A percentile compares a stretch with the other conserved stretches of the same genome.
Conservation (phyloP, 2,329 filamentous ascomycete genomes). For the Chaetomiaceae sp. region DNA sequence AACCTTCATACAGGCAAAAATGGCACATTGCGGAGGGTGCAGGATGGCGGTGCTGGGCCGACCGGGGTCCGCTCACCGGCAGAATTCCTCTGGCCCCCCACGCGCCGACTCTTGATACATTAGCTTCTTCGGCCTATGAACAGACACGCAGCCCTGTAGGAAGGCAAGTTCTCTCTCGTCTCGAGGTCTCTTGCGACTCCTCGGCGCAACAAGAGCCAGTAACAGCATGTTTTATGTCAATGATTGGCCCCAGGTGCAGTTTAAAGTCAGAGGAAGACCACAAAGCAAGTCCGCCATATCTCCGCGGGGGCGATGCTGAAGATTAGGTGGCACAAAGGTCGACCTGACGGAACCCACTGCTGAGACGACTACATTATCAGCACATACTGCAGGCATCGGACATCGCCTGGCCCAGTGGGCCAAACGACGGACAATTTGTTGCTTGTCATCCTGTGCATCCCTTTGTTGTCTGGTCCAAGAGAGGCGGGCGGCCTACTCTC, state of each 20-base stretch:
- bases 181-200: not conserved
- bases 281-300: not conserved
- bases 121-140: not conserved
- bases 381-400: not conserved
- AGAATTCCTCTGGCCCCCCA: conserved; percentile 23
- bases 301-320: conserved; percentile 4
- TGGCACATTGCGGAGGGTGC: conserved; percentile 17
- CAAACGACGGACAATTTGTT: conserved; percentile 21
- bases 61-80: conserved; percentile 14
- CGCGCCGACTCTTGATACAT: not conserved
- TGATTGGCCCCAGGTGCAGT: conserved; percentile 1
- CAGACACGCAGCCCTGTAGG: not conserved
- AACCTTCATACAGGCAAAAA: conserved; percentile 21
- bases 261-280: not conserved
- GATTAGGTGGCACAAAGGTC: not conserved
- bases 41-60: conserved; percentile 8
- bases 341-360: not conserved
- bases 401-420: conserved; percentile 14
- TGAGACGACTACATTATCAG: not conserved
- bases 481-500: conserved; percentile 8
- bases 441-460: conserved; percentile 2
- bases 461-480: not conserved
- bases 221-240: not conserved
- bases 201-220: not conserved
- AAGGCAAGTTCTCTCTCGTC: not conserved